Evolutionary conservation across 441 rosid genomes (phyloP).

Genomic region (Pelargonium myrrhifolium): DNA sequence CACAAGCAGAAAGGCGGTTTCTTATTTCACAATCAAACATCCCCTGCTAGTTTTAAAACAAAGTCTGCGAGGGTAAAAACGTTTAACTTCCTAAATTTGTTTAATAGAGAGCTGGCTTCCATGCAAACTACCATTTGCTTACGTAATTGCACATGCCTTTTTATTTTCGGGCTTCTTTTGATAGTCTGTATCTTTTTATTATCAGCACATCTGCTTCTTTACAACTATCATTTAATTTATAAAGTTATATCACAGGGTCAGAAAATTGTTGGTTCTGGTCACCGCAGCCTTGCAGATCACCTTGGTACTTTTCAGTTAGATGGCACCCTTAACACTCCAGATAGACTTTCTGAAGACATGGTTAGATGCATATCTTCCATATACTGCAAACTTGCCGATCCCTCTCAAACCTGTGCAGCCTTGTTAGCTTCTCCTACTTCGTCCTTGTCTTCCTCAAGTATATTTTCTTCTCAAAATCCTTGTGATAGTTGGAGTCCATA

Average conservation of each 20-base stretch:
- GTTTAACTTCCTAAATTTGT: slow-evolving; percentile 3
- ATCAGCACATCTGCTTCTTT: background rate
- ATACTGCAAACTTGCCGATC: slow-evolving; percentile 51
- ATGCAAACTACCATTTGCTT: slow-evolving; percentile 6
- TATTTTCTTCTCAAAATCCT: slow-evolving; percentile 59
- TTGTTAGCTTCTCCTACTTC: slow-evolving; percentile 48
- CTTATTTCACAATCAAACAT: slow-evolving; percentile 29
- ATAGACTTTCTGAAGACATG: slow-evolving; percentile 64
- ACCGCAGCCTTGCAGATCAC: slow-evolving; percentile 65
- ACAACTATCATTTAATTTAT: background rate
- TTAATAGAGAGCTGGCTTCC: background rate
- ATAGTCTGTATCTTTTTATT: background rate
- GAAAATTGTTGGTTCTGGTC: slow-evolving; percentile 33
- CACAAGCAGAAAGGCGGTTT: slow-evolving; percentile 19
- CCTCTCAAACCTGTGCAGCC: slow-evolving; percentile 26
- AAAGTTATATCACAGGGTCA: slow-evolving; percentile 31
- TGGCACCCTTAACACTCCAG: slow-evolving; percentile 32
- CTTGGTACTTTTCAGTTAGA: slow-evolving; percentile 36
- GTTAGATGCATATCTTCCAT: slow-evolving; percentile 71
- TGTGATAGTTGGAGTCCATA: slow-evolving; percentile 56
- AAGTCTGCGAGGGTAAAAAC: slow-evolving; percentile 39
- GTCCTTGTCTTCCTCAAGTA: slow-evolving; percentile 58
- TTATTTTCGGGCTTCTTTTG: background rate
- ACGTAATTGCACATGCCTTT: background rate
- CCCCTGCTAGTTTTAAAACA: slow-evolving; percentile 38